phyloP scores from a whole-genome alignment of 305 asterid genomes.

The Salvia sclarea region DNA sequence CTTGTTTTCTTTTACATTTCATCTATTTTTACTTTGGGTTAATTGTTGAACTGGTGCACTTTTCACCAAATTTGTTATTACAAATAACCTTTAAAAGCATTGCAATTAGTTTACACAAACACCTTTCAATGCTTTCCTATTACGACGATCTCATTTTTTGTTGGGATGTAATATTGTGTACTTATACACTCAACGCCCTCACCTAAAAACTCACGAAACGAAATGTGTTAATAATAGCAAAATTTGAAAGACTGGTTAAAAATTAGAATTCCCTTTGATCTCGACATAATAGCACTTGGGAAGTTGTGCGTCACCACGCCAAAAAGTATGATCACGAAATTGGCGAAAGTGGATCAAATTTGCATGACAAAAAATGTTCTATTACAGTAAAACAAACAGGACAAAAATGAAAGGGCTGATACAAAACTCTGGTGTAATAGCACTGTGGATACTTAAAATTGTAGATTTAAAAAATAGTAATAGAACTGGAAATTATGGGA shows the following conservation, averaged over 20 bases:
- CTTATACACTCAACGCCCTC: too few species aligned
- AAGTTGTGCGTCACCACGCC: neutral
- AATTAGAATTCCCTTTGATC: neutral
- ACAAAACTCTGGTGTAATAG: conserved; percentile 30
- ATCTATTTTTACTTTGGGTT: neutral
- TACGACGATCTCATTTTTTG: too few species aligned
- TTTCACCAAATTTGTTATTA: too few species aligned
- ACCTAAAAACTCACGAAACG: too few species aligned
- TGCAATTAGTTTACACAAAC: too few species aligned
- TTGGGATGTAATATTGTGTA: too few species aligned
- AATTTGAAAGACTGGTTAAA: too few species aligned
- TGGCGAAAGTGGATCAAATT: neutral
- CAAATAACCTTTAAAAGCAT: too few species aligned
- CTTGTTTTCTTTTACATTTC: neutral
- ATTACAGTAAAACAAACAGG: neutral
- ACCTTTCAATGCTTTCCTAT: too few species aligned
- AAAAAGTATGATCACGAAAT: neutral
- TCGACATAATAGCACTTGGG: neutral
- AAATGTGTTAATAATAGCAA: too few species aligned
- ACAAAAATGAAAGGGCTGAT: conserved; percentile 7
- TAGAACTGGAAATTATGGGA: conserved; percentile 26
- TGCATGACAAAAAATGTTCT: neutral
- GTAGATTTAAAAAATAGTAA: conserved; percentile 16
- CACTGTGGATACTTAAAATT: conserved; percentile 20
- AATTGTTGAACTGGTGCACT: too few species aligned